Evolutionary conservation across 352 stramenopile species (phyloP).

Genomic region (Pseudoperonospora humuli): DNA sequence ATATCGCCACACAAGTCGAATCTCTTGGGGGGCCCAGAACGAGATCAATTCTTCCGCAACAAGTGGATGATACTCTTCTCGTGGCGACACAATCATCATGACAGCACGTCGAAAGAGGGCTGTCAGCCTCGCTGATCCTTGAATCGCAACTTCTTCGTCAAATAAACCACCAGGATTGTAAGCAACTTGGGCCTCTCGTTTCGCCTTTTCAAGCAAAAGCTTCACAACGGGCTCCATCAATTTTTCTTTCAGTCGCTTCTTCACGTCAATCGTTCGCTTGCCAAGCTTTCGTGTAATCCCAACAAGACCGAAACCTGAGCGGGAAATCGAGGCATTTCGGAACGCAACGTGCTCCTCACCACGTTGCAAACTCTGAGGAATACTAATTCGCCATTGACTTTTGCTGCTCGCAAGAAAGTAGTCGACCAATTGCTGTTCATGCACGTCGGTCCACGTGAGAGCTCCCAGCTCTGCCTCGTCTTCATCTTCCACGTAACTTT

Average conservation of each 20-base stretch:
- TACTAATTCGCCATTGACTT: conserved; percentile 48
- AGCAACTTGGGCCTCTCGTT: conserved; percentile 34
- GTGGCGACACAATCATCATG: conserved; percentile 72
- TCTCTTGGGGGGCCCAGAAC: conserved; percentile 64
- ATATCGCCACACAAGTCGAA: conserved; percentile 76
- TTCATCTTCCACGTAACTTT: conserved; percentile 5
- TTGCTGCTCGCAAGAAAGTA: conserved; percentile 67
- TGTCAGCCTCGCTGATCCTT: conserved; percentile 44
- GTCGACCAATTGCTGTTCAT: conserved; percentile 50
- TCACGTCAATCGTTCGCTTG: conserved; percentile 71
- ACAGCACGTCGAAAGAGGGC: conserved; percentile 70
- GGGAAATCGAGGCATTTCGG: conserved; percentile 49
- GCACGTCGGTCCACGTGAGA: conserved; percentile 44
- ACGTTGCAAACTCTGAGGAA: conserved; percentile 54
- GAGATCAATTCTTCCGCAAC: conserved; percentile 79
- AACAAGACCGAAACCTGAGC: conserved; percentile 53
- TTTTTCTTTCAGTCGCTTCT: conserved; percentile 69
- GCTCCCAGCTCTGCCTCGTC: conserved; percentile 5
- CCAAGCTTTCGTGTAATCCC: conserved; percentile 52
- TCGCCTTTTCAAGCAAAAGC: conserved; percentile 45
- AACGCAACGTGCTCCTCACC: conserved; percentile 51
- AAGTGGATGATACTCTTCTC: conserved; percentile 68
- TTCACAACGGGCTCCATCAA: conserved; percentile 51
- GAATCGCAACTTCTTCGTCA: conserved; percentile 60
- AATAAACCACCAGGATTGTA: conserved; percentile 47